phyloP scores from a whole-genome alignment of 306 rosid species.

The Quercus engelmannii region DNA sequence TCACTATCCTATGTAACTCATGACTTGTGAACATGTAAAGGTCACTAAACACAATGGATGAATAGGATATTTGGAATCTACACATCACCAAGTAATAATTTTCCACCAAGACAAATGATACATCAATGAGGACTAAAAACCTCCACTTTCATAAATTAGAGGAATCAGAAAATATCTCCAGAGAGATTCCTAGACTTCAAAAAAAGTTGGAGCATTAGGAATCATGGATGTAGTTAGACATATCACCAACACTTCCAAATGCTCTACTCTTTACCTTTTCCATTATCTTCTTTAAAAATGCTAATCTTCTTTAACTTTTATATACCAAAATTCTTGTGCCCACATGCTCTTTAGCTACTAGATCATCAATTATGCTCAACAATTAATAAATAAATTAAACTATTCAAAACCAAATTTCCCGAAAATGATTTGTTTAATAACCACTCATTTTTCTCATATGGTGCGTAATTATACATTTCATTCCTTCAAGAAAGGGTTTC shows the following conservation, averaged over 20 bases:
- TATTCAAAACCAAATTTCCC: conserved; percentile 13
- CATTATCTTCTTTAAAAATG: conserved; percentile 21
- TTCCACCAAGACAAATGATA: conserved; percentile 27
- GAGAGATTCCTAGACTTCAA: conserved; percentile 43
- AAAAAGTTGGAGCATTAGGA: conserved; percentile 38
- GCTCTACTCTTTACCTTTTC: conserved; percentile 34
- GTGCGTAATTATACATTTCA: not conserved
- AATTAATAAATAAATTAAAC: conserved; percentile 23
- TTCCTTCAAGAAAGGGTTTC: conserved; percentile 9
- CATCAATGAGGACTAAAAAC: conserved; percentile 31
- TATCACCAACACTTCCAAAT: conserved; percentile 31
- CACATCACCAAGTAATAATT: conserved; percentile 27
- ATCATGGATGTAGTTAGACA: conserved; percentile 35
- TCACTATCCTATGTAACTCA: conserved; percentile 18
- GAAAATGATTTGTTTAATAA: not conserved
- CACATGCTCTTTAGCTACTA: conserved; percentile 3
- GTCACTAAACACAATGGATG: conserved; percentile 17
- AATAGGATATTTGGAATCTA: conserved; percentile 28
- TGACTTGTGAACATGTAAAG: conserved; percentile 12
- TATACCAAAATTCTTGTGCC: conserved; percentile 30
- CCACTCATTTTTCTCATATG: not conserved
- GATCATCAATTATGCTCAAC: not conserved
- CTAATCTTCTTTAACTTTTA: conserved; percentile 26
- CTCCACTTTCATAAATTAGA: conserved; percentile 42
- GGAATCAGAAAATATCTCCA: conserved; percentile 24